These are phyloP conservation scores for Agrocybe chaxingu DNA, from an alignment of 768 basidiomycete genomes.

Conservation along the genomic window DNA sequence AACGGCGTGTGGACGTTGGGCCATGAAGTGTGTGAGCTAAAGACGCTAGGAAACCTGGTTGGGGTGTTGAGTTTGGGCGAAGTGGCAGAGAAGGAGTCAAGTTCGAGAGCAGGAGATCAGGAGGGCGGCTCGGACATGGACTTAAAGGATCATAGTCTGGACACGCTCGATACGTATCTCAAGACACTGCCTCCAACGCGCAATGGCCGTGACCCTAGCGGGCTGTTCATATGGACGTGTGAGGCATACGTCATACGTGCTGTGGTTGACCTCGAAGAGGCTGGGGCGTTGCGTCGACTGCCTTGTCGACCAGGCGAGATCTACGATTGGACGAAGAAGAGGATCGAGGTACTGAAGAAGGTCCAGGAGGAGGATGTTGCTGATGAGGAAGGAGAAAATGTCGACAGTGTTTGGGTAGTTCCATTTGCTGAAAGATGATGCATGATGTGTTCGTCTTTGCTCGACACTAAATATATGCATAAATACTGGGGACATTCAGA, in stretches of 20 bases:
- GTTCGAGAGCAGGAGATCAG: not conserved
- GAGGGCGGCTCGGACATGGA: no score
- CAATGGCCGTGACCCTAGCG: not conserved
- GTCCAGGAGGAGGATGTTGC: not conserved
- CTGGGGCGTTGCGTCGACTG: not conserved
- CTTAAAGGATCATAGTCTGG: not conserved
- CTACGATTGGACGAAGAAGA: not conserved
- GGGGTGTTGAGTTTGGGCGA: slow-evolving; percentile 3
- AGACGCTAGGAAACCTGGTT: slow-evolving; percentile 1
- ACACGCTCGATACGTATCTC: slow-evolving; percentile 2
- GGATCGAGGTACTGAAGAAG: slow-evolving; percentile 2
- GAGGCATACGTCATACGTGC: slow-evolving; percentile 4
- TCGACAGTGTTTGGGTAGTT: not conserved
- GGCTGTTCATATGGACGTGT: slow-evolving; percentile 4
- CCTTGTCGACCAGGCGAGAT: slow-evolving; percentile 1
- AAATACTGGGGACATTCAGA: no score
- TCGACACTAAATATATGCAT: no score
- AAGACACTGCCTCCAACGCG: not conserved
- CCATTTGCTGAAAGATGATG: not conserved
- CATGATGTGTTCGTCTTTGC: no score
- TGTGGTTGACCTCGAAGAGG: not conserved
- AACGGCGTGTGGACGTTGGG: not conserved
- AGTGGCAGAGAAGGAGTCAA: not conserved
- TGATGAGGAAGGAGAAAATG: not conserved
- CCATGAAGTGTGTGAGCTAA: slow-evolving; percentile 3